phyloP scores from a whole-genome alignment of 345 rosid genomes.

The Hypericum androsaemum region DNA sequence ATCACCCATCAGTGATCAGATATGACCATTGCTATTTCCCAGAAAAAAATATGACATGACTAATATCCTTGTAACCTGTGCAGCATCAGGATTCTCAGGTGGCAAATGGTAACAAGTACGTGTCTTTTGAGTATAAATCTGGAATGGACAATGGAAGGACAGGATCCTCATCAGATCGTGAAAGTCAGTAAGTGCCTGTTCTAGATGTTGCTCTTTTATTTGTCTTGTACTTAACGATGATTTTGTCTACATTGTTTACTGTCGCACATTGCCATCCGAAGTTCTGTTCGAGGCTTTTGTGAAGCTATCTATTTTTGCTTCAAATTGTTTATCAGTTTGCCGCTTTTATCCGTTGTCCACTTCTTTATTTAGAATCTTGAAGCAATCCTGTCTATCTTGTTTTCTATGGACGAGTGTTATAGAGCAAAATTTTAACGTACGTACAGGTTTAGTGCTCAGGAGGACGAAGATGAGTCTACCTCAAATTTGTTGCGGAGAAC shows the following conservation, averaged over 20 bases:
- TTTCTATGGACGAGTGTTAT: not conserved
- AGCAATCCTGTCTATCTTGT: not conserved
- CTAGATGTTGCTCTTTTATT: constrained; percentile 9
- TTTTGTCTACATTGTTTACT: too few species aligned
- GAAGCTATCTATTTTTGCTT: too few species aligned
- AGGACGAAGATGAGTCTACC: constrained; percentile 71
- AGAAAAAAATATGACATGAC: not conserved
- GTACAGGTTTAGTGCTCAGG: constrained; percentile 73
- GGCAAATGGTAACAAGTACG: constrained; percentile 70
- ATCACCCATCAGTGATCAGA: too few species aligned
- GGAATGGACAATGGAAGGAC: constrained; percentile 84
- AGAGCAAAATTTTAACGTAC: constrained; percentile 2
- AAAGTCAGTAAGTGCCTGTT: constrained; percentile 84
- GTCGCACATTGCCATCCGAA: too few species aligned
- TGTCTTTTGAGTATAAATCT: constrained; percentile 90
- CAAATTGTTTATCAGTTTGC: too few species aligned
- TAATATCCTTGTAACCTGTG: constrained; percentile 19
- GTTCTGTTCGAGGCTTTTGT: too few species aligned
- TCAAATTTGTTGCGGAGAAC: constrained; percentile 61
- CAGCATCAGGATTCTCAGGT: constrained; percentile 89
- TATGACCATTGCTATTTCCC: too few species aligned
- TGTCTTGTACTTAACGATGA: not conserved
- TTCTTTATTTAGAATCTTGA: not conserved
- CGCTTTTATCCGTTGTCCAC: too few species aligned
- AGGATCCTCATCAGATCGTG: constrained; percentile 92